Percentiles rank a stretch among this genome's conserved stretches.
These are phyloP conservation scores for Suillus subluteus DNA, from an alignment of 768 basidiomycete species.

Conservation along the genomic window DNA sequence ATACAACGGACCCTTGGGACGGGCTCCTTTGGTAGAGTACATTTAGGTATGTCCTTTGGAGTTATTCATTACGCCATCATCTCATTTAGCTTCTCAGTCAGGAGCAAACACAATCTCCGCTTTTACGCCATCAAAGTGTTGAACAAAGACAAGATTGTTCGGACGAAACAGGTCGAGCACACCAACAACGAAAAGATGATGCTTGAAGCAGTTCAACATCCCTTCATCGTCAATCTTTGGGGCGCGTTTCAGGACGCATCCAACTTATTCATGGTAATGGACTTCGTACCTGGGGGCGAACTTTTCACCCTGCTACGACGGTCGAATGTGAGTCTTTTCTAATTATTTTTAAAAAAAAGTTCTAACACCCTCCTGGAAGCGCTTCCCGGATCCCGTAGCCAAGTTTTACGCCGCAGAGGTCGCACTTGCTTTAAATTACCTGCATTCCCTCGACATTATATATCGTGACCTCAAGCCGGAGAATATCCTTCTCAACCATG, in stretches of 20 bases:
- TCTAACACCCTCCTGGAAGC: constrained; percentile 42
- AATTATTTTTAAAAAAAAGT: constrained; percentile 20
- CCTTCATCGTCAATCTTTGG: constrained; percentile 97
- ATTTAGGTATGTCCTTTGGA: constrained; percentile 59
- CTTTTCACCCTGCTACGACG: constrained; percentile 91
- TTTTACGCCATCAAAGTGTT: constrained; percentile 97
- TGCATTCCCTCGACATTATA: constrained; percentile 87
- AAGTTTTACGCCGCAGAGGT: constrained; percentile 98
- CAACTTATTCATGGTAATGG: constrained; percentile 98
- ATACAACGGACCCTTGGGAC: constrained; percentile 88
- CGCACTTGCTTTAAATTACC: constrained; percentile 87
- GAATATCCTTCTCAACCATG: constrained; percentile 90
- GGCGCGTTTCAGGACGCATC: constrained; percentile 90
- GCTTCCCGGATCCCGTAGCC: constrained; percentile 96
- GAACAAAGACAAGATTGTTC: constrained; percentile 89
- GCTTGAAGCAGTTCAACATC: constrained; percentile 83
- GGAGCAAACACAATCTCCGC: constrained; percentile 92
- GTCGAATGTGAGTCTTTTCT: constrained; percentile 67
- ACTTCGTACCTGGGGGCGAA: constrained; percentile 95
- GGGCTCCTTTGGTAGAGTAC: constrained; percentile 97
- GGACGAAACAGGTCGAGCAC: constrained; percentile 94
- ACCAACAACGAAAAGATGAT: constrained; percentile 94
- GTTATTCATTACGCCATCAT: constrained; percentile 16
- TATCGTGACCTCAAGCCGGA: constrained; percentile 99
- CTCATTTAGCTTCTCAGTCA: constrained; percentile 50